Base-by-base conservation (phyloP, 1,284 basidiomycete species). In the Laetiporus sulphureus region DNA sequence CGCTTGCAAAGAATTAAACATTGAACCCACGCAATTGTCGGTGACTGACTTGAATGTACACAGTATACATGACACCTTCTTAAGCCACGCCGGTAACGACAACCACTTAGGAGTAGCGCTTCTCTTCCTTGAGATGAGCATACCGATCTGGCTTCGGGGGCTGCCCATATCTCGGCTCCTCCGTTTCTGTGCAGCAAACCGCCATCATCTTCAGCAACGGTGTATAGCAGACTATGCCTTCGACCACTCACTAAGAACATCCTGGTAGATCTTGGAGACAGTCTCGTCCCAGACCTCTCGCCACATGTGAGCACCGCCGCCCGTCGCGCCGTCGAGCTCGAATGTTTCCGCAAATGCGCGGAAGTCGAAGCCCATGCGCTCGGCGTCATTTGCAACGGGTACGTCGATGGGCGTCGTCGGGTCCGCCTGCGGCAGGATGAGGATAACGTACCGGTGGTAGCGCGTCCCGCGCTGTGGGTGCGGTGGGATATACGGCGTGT, bases 261-360 rank as follows among this genome's bases (percentile, higher is more conserved):
- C 72, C 42, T 57, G 56, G 64, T 91, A 88, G 44, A 93, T 79
- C 44, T 58, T 64, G 4, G 74, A 75, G 16, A 92, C 83, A 5
- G 69, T 66, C 50, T 73, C 64, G 46, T 81, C 73, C 86, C 91
- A 94, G 30, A 81, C 71, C 51, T 79, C 77, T 51, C 91, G 71
- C 78, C 83, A 94, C 79, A 94, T 91, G 60, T 88, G 83, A 16
- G 75, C 77, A 4, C 84, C 91, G 10, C 83, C 84, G 21, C 80
- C 81, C 30, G 62, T 57, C 23, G 65, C 62, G 12, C 60, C 67
- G 49, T 73, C 67, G 37, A 92, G 63, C 7, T 66, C 68, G 64
- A 83, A 73, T 44, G 68, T 51, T 29, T 62, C 60, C 34, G 75
- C 65, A 54, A 91, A 92, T 13, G 63, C 64, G 32, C 85, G 71